Evolutionary conservation across 179 eudicot genomes (phyloP).

Genomic region (Spergularia azorica): DNA sequence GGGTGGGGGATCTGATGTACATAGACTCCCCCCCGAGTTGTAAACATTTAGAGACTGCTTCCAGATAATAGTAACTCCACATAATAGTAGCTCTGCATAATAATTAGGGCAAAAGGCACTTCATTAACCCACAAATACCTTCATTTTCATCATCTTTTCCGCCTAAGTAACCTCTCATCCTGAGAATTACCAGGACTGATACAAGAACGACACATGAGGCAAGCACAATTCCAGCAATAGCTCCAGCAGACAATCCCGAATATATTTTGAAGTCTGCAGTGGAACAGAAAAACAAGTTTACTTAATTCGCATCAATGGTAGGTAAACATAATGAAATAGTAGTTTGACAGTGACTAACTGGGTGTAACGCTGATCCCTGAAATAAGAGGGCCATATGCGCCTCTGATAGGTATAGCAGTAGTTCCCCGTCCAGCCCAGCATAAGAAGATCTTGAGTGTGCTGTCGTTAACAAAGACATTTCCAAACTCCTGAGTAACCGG

Average conservation of each 20-base stretch:
- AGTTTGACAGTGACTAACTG: slow-evolving; percentile 44
- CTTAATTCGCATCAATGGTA: neutral
- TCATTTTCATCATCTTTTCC: slow-evolving; percentile 47
- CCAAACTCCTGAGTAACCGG: slow-evolving; percentile 39
- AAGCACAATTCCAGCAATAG: slow-evolving; percentile 60
- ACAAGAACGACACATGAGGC: slow-evolving; percentile 45
- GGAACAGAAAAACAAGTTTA: neutral
- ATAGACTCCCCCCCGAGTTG: too few species aligned
- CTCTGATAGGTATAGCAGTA: slow-evolving; percentile 60
- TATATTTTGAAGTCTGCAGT: slow-evolving; percentile 53
- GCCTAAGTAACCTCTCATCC: slow-evolving; percentile 49
- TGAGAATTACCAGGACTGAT: slow-evolving; percentile 37
- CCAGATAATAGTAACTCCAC: too few species aligned
- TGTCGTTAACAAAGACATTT: slow-evolving; percentile 51
- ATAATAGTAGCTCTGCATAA: too few species aligned
- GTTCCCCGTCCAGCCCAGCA: slow-evolving; percentile 95
- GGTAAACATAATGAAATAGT: neutral
- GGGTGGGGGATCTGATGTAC: too few species aligned
- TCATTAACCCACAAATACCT: slow-evolving; percentile 35
- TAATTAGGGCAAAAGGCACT: too few species aligned
- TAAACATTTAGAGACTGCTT: too few species aligned
- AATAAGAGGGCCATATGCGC: slow-evolving; percentile 88
- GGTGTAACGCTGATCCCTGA: slow-evolving; percentile 85
- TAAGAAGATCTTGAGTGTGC: slow-evolving; percentile 71
- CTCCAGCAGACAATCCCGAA: slow-evolving; percentile 62